Conservation (phyloP, 768 basidiomycete genomes). For the Psilocybe tampanensis region DNA sequence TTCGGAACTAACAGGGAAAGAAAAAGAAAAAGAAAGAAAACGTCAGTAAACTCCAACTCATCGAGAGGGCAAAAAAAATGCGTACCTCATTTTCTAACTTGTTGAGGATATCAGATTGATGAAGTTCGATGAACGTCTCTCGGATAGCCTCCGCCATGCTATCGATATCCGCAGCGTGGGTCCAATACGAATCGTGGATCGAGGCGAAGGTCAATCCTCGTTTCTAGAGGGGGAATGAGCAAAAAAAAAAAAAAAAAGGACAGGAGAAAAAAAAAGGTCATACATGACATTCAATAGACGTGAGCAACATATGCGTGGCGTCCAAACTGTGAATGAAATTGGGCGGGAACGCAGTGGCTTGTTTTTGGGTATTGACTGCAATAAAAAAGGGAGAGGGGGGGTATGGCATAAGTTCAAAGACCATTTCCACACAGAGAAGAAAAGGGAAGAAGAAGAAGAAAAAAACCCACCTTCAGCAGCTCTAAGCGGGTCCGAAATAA, state of each 20-base stretch:
- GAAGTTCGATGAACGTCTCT: conserved; percentile 90
- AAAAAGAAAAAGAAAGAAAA: too few relatives aligned
- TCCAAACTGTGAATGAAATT: conserved; percentile 98
- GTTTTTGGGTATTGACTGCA: conserved; percentile 78
- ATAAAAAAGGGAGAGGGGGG: too few relatives aligned
- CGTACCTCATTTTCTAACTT: conserved; percentile 73
- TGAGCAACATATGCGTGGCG: conserved; percentile 98
- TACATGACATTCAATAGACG: conserved; percentile 87
- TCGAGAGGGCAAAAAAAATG: too few relatives aligned
- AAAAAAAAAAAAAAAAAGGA: background rate
- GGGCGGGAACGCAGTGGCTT: conserved; percentile 96
- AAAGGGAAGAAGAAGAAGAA: too few relatives aligned
- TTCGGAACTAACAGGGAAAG: conserved; percentile 77
- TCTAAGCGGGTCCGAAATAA: conserved; percentile 82
- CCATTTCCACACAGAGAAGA: too few relatives aligned
- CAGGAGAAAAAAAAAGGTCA: conserved; percentile 20
- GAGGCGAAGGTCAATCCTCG: conserved; percentile 85
- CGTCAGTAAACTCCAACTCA: too few relatives aligned
- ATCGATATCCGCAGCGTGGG: conserved; percentile 86
- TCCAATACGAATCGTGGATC: conserved; percentile 99
- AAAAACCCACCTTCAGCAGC: conserved; percentile 60
- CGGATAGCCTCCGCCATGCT: conserved; percentile 89
- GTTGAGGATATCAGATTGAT: conserved; percentile 82
- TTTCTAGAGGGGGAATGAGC: conserved; percentile 44
- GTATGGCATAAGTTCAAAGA: too few relatives aligned